Conservation (phyloP, 192 early-diverging fungal species). For the Chytriomyces hyalinus region DNA sequence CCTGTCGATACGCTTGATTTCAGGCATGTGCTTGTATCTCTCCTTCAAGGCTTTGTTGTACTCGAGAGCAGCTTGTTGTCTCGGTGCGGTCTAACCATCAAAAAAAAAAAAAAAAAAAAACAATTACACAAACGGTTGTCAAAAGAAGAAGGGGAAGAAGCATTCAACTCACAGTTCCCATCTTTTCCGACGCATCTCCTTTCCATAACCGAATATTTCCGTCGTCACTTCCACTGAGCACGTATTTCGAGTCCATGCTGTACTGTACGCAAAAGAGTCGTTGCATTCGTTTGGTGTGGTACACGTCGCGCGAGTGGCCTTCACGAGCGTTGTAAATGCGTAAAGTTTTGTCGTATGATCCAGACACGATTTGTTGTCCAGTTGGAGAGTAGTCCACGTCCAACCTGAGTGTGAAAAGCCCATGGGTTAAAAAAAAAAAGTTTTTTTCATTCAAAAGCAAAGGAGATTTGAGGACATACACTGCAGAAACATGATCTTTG, state of each 20-base stretch:
- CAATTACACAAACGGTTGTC: slow-evolving; percentile 6
- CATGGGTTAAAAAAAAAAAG: not conserved
- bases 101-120: not conserved
- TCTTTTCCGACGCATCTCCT: slow-evolving; percentile 86
- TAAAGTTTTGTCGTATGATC: slow-evolving; percentile 92
- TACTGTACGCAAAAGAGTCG: slow-evolving; percentile 88
- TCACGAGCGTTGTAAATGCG: slow-evolving; percentile 81
- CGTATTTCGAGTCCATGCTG: slow-evolving; percentile 93
- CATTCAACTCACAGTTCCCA: slow-evolving; percentile 61
- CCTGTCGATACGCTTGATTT: slow-evolving; percentile 81
- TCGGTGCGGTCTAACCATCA: slow-evolving; percentile 46
- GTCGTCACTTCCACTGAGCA: slow-evolving; percentile 95
- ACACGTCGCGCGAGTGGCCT: slow-evolving; percentile 89
- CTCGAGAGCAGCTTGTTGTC: slow-evolving; percentile 78
- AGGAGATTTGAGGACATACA: slow-evolving; percentile 60
- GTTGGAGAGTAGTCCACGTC: slow-evolving; percentile 98
- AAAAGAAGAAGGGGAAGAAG: too few relatives aligned
- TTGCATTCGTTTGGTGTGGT: slow-evolving; percentile 99
- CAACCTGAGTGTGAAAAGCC: slow-evolving; percentile 47
- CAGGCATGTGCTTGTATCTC: slow-evolving; percentile 87
- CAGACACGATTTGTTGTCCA: slow-evolving; percentile 93
- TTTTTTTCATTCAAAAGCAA: slow-evolving; percentile 4
- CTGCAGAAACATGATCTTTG: slow-evolving; percentile 97
- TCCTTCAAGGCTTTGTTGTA: slow-evolving; percentile 91
- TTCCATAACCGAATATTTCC: slow-evolving; percentile 98